Evolutionary conservation across 352 stramenopile species (phyloP).

Genomic region (Plasmopara halstedii): DNA sequence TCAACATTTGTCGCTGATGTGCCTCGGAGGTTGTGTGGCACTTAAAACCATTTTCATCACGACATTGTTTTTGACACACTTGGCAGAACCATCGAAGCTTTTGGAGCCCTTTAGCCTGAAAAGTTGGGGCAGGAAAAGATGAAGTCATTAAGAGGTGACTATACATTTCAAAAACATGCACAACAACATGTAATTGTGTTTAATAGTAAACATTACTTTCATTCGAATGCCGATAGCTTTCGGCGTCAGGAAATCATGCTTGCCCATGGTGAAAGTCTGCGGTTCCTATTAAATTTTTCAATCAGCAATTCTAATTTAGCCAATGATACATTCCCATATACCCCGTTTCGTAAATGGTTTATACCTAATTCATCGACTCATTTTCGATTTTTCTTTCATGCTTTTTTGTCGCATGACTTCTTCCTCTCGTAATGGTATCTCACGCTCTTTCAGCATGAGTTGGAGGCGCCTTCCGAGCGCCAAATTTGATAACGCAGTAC

Average conservation of each 20-base stretch:
- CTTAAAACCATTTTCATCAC: slow-evolving; percentile 99
- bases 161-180: neutral
- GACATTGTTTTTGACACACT: slow-evolving; percentile 99
- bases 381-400: no score
- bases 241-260: slow-evolving; percentile 79
- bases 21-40: slow-evolving; percentile 96
- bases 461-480: slow-evolving; percentile 33
- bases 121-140: neutral
- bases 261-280: slow-evolving; percentile 44
- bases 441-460: slow-evolving; percentile 17
- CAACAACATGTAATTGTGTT: no score
- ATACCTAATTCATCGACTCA: no score
- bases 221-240: slow-evolving; percentile 85
- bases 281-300: no score
- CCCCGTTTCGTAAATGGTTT: no score
- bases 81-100: slow-evolving; percentile 99
- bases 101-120: slow-evolving; percentile 92
- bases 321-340: no score
- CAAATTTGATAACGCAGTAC: slow-evolving; percentile 53
- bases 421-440: slow-evolving; percentile 2
- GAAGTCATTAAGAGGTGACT: neutral
- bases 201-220: slow-evolving; percentile 36
- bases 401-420: slow-evolving; percentile 10
- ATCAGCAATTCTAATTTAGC: no score
- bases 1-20: slow-evolving; percentile 98